Percentiles rank a stretch among this genome's conserved stretches.
Conservation (phyloP, 1,284 basidiomycete species). For the Baeospora myosura region DNA sequence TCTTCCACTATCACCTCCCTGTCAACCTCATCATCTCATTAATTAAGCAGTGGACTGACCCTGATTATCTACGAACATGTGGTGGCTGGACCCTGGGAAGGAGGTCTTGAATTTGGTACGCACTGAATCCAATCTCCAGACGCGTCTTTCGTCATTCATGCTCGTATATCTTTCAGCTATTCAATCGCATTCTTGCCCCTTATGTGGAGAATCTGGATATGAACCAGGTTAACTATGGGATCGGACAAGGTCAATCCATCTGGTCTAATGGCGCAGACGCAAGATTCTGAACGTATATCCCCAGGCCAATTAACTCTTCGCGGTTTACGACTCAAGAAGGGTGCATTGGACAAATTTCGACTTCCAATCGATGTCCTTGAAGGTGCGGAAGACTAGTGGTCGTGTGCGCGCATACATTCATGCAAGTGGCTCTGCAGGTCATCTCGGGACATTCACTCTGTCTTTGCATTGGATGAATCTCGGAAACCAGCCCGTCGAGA, state of each 20-base stretch:
- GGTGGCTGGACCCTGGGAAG: conserved; percentile 76
- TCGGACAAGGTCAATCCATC: conserved; percentile 86
- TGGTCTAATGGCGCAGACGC: neutral
- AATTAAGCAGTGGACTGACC: too few species aligned
- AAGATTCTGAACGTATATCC: conserved; percentile 2
- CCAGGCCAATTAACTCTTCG: conserved; percentile 79
- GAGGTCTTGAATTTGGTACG: conserved; percentile 68
- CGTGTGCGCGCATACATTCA: conserved; percentile 1
- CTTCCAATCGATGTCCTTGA: conserved; percentile 95
- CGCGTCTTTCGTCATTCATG: conserved; percentile 2
- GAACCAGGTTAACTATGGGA: conserved; percentile 91
- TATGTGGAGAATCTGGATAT: conserved; percentile 97
- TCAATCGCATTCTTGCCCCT: conserved; percentile 89
- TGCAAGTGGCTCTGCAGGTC: conserved; percentile 42
- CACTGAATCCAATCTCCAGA: neutral
- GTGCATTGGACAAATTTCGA: conserved; percentile 92
- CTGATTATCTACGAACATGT: too few species aligned
- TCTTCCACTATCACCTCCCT: too few species aligned
- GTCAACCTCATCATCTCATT: too few species aligned
- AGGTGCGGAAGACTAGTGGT: conserved; percentile 39
- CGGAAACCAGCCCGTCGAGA: conserved; percentile 88
- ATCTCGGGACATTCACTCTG: conserved; percentile 88
- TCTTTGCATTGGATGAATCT: conserved; percentile 96
- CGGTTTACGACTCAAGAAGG: conserved; percentile 85
- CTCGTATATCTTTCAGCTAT: conserved; percentile 42